phyloP scores from a whole-genome alignment of 1,139 yeast genomes.

The Yamadazyma epiphylla region DNA sequence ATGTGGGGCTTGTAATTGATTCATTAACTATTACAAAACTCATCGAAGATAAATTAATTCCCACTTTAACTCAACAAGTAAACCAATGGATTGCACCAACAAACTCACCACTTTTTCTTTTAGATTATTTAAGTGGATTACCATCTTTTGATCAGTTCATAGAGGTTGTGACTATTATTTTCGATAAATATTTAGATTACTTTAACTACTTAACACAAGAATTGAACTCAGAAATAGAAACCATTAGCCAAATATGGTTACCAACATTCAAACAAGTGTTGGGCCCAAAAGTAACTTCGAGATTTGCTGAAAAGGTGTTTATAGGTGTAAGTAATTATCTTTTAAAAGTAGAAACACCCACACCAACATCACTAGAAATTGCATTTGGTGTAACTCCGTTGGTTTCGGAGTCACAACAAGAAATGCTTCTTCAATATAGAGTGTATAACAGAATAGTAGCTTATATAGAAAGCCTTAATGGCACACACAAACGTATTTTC shows the following conservation, averaged over 20 bases:
- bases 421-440: constrained; percentile 21
- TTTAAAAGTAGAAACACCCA: too few species aligned
- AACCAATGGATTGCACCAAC: constrained; percentile 7
- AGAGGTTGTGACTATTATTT: constrained; percentile 6
- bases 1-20: constrained; percentile 3
- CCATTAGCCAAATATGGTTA: constrained; percentile 7
- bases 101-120: constrained; percentile 7
- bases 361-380: not conserved
- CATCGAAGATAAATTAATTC: constrained; percentile 8
- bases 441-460: constrained; percentile 24
- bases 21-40: constrained; percentile 4
- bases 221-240: constrained; percentile 4
- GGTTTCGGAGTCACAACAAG: constrained; percentile 5
- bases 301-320: constrained; percentile 1
- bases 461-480: constrained; percentile 12
- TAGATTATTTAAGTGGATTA: constrained; percentile 9
- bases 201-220: constrained; percentile 4
- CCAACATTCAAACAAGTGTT: constrained; percentile 9
- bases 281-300: constrained; percentile 1
- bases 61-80: constrained; percentile 4
- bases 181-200: constrained; percentile 7
- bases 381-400: constrained; percentile 1
- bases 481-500: constrained; percentile 2
- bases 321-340: not conserved
- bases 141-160: constrained; percentile 2